Evolutionary conservation across 148 eudicot genomes (phyloP).

Genomic region (Vaccinium corymbosum): DNA sequence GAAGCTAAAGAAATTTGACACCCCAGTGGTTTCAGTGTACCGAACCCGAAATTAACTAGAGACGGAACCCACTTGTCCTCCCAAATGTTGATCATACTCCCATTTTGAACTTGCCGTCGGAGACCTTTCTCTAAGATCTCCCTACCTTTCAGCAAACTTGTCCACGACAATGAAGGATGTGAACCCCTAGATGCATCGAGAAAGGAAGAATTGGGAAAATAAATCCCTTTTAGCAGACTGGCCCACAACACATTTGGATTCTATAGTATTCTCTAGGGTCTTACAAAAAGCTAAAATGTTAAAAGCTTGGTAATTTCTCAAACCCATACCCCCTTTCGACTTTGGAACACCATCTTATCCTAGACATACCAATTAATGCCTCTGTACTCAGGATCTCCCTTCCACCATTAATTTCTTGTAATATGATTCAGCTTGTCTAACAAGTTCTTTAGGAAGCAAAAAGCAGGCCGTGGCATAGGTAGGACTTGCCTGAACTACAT

Average conservation of each 20-base stretch:
- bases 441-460: not conserved
- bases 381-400: not conserved
- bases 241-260: too few relatives aligned
- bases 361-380: not conserved
- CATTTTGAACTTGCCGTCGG: too few relatives aligned
- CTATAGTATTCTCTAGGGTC: not conserved
- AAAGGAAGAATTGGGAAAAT: not conserved
- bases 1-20: too few relatives aligned
- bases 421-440: not conserved
- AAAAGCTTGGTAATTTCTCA: not conserved
- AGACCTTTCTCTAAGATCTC: too few relatives aligned
- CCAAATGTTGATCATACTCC: too few relatives aligned
- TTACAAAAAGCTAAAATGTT: not conserved
- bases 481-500: not conserved
- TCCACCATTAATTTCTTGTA: not conserved
- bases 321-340: not conserved
- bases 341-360: not conserved
- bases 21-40: too few relatives aligned
- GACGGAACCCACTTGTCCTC: too few relatives aligned
- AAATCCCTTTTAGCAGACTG: too few relatives aligned
- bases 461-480: not conserved
- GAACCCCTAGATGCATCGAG: not conserved
- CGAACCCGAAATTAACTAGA: too few relatives aligned
- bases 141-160: not conserved
- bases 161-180: not conserved